Evolutionary conservation across 768 basidiomycete species (phyloP).

Genomic region (Tulasnella sp.): DNA sequence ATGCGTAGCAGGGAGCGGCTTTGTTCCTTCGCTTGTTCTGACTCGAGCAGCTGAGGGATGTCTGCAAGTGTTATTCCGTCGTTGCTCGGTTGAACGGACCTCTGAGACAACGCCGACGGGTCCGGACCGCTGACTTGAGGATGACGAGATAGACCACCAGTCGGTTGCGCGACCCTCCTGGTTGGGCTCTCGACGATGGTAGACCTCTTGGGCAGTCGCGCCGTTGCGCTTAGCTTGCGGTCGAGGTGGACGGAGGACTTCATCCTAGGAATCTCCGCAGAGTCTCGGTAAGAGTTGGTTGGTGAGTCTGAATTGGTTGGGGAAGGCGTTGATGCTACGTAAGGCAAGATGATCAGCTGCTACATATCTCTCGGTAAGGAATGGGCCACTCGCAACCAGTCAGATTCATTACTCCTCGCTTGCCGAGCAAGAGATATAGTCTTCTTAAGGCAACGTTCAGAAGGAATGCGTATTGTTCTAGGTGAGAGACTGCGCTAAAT

Average conservation of each 20-base stretch:
- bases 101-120: too few relatives aligned
- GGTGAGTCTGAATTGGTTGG: neutral
- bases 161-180: slow-evolving; percentile 75
- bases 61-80: slow-evolving; percentile 91
- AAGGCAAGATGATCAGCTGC: neutral
- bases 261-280: slow-evolving; percentile 88
- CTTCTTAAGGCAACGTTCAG: slow-evolving; percentile 91
- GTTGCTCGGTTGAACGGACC: too few relatives aligned
- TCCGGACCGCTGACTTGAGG: too few relatives aligned
- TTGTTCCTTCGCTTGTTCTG: slow-evolving; percentile 83
- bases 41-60: slow-evolving; percentile 88
- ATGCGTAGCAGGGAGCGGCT: slow-evolving; percentile 76
- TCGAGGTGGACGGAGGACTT: slow-evolving; percentile 85
- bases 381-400: slow-evolving; percentile 56
- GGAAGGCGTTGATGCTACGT: neutral
- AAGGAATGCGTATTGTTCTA: slow-evolving; percentile 97
- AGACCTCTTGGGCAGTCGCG: slow-evolving; percentile 85
- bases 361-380: slow-evolving; percentile 25
- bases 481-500: slow-evolving; percentile 85
- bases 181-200: slow-evolving; percentile 94
- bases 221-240: slow-evolving; percentile 91
- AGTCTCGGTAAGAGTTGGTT: slow-evolving; percentile 73
- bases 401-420: slow-evolving; percentile 83
- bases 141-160: too few relatives aligned
- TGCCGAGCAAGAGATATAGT: slow-evolving; percentile 79